phyloP scores from a whole-genome alignment of 2,329 filamentous ascomycete species.

The Claviceps purpurea region DNA sequence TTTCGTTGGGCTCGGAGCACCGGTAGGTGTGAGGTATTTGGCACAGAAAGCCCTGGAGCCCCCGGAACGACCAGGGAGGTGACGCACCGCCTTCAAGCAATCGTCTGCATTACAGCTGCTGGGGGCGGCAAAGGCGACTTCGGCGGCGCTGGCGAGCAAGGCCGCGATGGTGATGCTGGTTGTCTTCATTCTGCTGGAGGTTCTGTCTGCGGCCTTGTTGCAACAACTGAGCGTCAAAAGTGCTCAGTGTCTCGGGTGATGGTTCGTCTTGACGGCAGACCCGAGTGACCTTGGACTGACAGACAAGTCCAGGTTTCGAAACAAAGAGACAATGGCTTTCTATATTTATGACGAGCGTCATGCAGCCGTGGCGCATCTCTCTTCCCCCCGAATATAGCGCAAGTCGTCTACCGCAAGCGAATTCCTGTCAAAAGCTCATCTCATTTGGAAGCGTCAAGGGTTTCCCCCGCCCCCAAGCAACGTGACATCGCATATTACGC shows the following conservation, averaged over 20 bases:
- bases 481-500: not conserved
- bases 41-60: not conserved
- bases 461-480: no score
- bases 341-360: not conserved
- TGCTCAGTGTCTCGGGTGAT: not conserved
- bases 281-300: not conserved
- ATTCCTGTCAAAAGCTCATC: not conserved
- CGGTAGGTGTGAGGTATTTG: not conserved
- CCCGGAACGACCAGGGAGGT: not conserved
- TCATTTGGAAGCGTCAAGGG: not conserved
- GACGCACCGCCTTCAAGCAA: constrained; percentile 18
- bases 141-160: constrained; percentile 1
- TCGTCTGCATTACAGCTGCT: constrained; percentile 22
- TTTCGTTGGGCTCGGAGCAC: constrained; percentile 11
- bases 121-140: constrained; percentile 1
- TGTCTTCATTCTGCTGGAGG: not conserved
- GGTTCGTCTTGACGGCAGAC: not conserved
- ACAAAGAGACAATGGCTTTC: not conserved
- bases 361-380: not conserved
- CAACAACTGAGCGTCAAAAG: not conserved
- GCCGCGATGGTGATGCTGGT: not conserved
- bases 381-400: not conserved
- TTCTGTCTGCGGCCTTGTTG: not conserved
- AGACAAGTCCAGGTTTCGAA: no score
- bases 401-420: not conserved